phyloP scores from a whole-genome alignment of 2,329 filamentous ascomycete genomes.

The Anthostomella pinea region DNA sequence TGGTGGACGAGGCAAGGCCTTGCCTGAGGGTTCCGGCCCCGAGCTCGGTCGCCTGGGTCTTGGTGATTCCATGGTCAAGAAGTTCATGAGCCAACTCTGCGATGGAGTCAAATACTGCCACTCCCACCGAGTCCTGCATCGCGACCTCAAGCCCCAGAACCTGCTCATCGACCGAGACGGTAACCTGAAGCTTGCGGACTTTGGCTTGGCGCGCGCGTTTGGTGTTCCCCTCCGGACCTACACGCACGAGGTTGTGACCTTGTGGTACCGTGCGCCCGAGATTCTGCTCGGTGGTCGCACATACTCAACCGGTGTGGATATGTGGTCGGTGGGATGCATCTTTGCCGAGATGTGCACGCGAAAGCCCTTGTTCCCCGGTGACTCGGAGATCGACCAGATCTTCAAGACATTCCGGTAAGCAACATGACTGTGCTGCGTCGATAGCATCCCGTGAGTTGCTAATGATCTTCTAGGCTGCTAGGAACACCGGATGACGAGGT shows the following conservation, averaged over 20 bases:
- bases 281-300: slow-evolving; percentile 87
- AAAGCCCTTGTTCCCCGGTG: slow-evolving; percentile 87
- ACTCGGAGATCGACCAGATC: slow-evolving; percentile 91
- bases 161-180: slow-evolving; percentile 81
- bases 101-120: slow-evolving; percentile 86
- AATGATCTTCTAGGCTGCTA: slow-evolving; percentile 53
- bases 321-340: slow-evolving; percentile 94
- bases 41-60: slow-evolving; percentile 67
- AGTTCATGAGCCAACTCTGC: slow-evolving; percentile 87
- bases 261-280: slow-evolving; percentile 90
- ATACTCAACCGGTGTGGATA: slow-evolving; percentile 91
- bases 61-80: slow-evolving; percentile 79
- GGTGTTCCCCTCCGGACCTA: slow-evolving; percentile 89
- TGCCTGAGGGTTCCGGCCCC: slow-evolving; percentile 72
- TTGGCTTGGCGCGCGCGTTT: slow-evolving; percentile 84
- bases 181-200: slow-evolving; percentile 88
- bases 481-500: slow-evolving; percentile 78
- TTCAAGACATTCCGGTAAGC: slow-evolving; percentile 88
- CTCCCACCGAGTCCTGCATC: slow-evolving; percentile 80
- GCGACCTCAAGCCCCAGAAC: slow-evolving; percentile 89
- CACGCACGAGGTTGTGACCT: slow-evolving; percentile 90
- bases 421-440: not conserved
- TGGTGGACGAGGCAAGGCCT: slow-evolving; percentile 78
- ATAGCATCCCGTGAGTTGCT: slow-evolving; percentile 4
- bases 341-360: slow-evolving; percentile 96